Percentiles rank a stretch among this genome's conserved stretches.
These are phyloP conservation scores for Chrysophaeum taylorii DNA, from an alignment of 352 stramenopile genomes.

Conservation along the genomic window DNA sequence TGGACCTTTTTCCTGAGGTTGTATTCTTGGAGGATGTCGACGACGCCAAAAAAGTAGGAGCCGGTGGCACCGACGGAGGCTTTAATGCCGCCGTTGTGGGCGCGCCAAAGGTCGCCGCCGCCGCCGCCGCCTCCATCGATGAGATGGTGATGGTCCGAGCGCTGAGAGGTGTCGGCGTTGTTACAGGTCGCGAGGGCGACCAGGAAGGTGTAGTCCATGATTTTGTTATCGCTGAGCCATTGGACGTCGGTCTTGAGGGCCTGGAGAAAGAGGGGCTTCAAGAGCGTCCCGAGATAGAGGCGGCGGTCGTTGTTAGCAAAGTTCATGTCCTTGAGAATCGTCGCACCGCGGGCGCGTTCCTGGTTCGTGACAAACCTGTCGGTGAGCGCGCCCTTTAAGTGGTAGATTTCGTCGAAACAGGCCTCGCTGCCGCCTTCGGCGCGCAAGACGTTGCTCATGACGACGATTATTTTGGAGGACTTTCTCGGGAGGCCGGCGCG, in stretches of 20 bases:
- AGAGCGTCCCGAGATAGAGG: conserved; percentile 55
- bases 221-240: conserved; percentile 77
- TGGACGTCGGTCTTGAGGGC: conserved; percentile 61
- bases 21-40: conserved; percentile 85
- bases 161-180: not conserved
- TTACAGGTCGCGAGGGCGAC: conserved; percentile 16
- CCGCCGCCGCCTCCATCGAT: not conserved
- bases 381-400: conserved; percentile 46
- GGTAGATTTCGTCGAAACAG: conserved; percentile 59
- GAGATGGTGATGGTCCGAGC: not conserved
- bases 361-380: conserved; percentile 49
- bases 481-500: not conserved
- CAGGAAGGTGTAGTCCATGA: conserved; percentile 73
- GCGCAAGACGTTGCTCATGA: conserved; percentile 80
- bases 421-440: conserved; percentile 44
- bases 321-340: conserved; percentile 74
- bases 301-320: conserved; percentile 59
- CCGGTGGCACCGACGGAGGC: too few relatives aligned
- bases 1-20: conserved; percentile 76
- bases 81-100: too few relatives aligned
- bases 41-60: conserved; percentile 80
- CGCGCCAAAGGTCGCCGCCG: too few relatives aligned
- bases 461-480: conserved; percentile 18
- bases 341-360: conserved; percentile 42
- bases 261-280: conserved; percentile 52